These are phyloP conservation scores for Fusarium vanettenii DNA, from an alignment of 2,329 filamentous ascomycete species.

Conservation along the genomic window DNA sequence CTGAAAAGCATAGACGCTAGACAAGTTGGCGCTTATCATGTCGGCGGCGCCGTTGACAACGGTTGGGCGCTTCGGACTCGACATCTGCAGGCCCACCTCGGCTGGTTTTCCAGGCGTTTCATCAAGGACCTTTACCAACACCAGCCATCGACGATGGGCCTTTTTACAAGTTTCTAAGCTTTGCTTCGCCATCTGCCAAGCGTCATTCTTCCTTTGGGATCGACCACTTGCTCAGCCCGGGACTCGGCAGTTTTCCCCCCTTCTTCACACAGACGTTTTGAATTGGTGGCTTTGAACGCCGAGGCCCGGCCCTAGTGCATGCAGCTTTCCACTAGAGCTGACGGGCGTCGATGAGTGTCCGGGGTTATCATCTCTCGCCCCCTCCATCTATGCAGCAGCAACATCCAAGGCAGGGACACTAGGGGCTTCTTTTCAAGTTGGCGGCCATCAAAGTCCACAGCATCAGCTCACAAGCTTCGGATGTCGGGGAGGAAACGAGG, in stretches of 20 bases:
- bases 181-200: not conserved
- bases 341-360: not conserved
- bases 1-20: not conserved
- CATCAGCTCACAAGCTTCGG: not conserved
- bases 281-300: not conserved
- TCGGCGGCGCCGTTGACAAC: not conserved
- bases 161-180: not conserved
- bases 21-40: not conserved
- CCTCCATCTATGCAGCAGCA: not conserved
- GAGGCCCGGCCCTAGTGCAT: constrained; percentile 7
- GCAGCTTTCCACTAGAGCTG: constrained; percentile 6
- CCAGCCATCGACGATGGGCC: not conserved
- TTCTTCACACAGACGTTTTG: not conserved
- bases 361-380: not conserved
- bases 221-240: not conserved
- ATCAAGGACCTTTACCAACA: not conserved
- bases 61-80: not conserved
- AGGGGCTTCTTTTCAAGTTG: not conserved
- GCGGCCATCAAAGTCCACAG: not conserved
- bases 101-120: not conserved
- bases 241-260: not conserved
- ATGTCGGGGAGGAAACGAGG: not conserved
- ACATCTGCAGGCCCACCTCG: not conserved
- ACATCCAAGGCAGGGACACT: not conserved
- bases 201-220: not conserved